Conservation (phyloP, 225 moss, liverwort and hornwort species). For the Pleurozium schreberi region DNA sequence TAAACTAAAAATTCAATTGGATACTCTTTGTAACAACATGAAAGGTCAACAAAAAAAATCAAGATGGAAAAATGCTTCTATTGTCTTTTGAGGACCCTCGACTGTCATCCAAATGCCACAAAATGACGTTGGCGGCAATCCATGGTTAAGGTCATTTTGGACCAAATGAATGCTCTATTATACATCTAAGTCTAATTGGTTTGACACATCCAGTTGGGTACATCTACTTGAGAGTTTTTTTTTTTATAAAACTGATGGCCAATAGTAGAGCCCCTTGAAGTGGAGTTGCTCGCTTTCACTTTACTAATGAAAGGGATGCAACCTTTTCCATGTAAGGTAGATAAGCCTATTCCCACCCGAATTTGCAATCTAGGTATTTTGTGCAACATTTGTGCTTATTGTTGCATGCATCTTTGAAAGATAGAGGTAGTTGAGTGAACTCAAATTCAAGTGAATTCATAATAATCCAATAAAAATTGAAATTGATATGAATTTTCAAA, state of each 20-base stretch:
- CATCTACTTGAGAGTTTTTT: background rate
- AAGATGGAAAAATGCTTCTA: too few species aligned
- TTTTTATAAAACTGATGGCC: background rate
- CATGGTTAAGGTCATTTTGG: too few species aligned
- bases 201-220: background rate
- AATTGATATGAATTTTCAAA: background rate
- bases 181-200: background rate
- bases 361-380: background rate
- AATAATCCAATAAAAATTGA: background rate
- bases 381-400: background rate
- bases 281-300: background rate
- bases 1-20: too few species aligned
- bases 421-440: background rate
- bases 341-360: accelerated
- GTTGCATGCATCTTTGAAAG: background rate
- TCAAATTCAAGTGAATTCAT: background rate
- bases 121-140: too few species aligned
- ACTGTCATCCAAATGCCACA: too few species aligned
- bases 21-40: too few species aligned
- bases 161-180: too few species aligned
- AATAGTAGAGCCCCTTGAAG: too few species aligned
- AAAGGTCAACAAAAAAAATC: too few species aligned
- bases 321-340: background rate
- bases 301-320: background rate
- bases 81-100: too few species aligned